Evolutionary conservation across 1,139 yeast genomes (phyloP).

Genomic region (Entelexis paramagnoliae): DNA sequence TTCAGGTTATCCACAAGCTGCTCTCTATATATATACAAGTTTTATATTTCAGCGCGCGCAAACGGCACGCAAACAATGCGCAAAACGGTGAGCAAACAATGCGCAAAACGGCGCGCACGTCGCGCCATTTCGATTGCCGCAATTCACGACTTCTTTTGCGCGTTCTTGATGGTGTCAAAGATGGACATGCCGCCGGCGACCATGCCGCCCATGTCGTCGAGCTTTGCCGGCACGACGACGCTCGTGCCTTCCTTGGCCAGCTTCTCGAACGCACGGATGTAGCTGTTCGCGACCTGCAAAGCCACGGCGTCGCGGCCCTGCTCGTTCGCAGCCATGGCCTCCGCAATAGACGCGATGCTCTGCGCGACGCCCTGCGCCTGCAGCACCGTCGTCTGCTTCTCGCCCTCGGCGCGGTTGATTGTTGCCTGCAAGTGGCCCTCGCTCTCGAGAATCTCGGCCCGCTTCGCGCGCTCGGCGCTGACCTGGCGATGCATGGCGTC

Average conservation of each 20-base stretch:
- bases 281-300: slow-evolving; percentile 72
- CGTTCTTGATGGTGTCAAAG: slow-evolving; percentile 41
- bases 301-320: slow-evolving; percentile 69
- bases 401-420: slow-evolving; percentile 79
- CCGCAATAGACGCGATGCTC: slow-evolving; percentile 54
- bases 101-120: not conserved
- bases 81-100: not conserved
- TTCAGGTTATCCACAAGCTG: not conserved
- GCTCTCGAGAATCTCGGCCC: slow-evolving; percentile 78
- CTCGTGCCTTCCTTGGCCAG: slow-evolving; percentile 76
- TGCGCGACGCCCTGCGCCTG: slow-evolving; percentile 70
- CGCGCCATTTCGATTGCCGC: not conserved
- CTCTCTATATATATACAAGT: not conserved
- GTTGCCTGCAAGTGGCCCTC: slow-evolving; percentile 74
- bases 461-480: slow-evolving; percentile 71
- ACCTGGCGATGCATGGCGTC: slow-evolving; percentile 91
- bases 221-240: slow-evolving; percentile 62
- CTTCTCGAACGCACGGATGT: slow-evolving; percentile 70
- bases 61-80: not conserved
- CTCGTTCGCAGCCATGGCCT: slow-evolving; percentile 56
- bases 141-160: not conserved
- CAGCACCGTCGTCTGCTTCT: slow-evolving; percentile 54
- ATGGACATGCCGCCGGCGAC: slow-evolving; percentile 72
- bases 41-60: not conserved
- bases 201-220: slow-evolving; percentile 64